Conservation (phyloP, 352 stramenopile genomes). For the Nothophytophthora sp. region DNA sequence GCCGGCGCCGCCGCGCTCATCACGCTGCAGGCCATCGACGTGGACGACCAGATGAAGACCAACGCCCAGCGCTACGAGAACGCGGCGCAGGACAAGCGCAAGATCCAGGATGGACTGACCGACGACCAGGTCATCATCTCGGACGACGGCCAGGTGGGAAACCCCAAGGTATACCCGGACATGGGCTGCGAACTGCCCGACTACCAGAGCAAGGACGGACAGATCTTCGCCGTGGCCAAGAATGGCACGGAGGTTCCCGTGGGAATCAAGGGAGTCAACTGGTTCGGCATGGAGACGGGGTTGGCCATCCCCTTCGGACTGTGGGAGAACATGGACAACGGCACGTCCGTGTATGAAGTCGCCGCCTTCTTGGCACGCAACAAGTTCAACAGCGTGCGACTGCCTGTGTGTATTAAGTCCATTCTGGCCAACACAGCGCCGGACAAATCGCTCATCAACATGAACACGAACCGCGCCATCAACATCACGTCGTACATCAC, state of each 20-base stretch:
- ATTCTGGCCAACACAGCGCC: slow-evolving; percentile 47
- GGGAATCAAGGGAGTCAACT: slow-evolving; percentile 69
- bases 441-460: slow-evolving; percentile 55
- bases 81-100: slow-evolving; percentile 17
- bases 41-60: slow-evolving; percentile 21
- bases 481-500: slow-evolving; percentile 72
- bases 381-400: slow-evolving; percentile 74
- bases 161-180: slow-evolving; percentile 55
- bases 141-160: slow-evolving; percentile 54
- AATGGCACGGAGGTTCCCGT: slow-evolving; percentile 62
- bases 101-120: slow-evolving; percentile 44
- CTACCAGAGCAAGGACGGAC: slow-evolving; percentile 64
- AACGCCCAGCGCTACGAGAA: slow-evolving; percentile 34
- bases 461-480: slow-evolving; percentile 69
- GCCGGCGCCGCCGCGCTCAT: slow-evolving; percentile 42
- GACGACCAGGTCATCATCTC: slow-evolving; percentile 36
- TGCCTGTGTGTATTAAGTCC: slow-evolving; percentile 58
- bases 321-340: slow-evolving; percentile 73
- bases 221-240: slow-evolving; percentile 41
- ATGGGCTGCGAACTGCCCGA: slow-evolving; percentile 57
- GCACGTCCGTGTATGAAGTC: slow-evolving; percentile 67
- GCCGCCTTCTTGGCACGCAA: slow-evolving; percentile 62
- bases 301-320: slow-evolving; percentile 64
- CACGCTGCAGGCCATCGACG: slow-evolving; percentile 43
- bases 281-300: slow-evolving; percentile 78